Conservation (phyloP, 2,329 filamentous ascomycete genomes). For the Raffaelea ambrosiae region DNA sequence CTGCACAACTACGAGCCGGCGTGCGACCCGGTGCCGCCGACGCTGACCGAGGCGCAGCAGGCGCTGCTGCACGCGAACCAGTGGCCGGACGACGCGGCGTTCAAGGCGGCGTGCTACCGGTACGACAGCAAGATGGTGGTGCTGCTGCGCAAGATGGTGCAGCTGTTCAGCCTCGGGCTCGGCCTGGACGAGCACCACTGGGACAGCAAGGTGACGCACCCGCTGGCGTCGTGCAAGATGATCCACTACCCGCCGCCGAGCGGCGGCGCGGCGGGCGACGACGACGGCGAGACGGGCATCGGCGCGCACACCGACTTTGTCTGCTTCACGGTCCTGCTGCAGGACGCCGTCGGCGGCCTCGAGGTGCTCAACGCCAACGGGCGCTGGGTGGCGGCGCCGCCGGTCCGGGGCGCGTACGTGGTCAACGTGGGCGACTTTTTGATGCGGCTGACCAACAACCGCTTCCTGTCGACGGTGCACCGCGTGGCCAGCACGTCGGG, state of each 20-base stretch:
- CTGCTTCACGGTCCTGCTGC: slow-evolving; percentile 7
- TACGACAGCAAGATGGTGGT: slow-evolving; percentile 7
- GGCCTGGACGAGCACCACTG: slow-evolving; percentile 8
- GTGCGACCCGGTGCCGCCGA: slow-evolving; percentile 6
- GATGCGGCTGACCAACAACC: slow-evolving; percentile 6
- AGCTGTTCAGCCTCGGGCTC: slow-evolving; percentile 6
- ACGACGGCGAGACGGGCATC: slow-evolving; percentile 6
- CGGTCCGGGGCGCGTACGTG: slow-evolving; percentile 3
- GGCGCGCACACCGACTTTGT: slow-evolving; percentile 9
- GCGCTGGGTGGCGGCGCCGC: slow-evolving; percentile 1
- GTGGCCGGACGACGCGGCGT: slow-evolving; percentile 1
- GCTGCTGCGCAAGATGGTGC: slow-evolving; percentile 8
- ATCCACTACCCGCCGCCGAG: slow-evolving; percentile 6
- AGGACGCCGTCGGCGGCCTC: slow-evolving; percentile 7
- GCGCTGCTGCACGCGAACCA: slow-evolving; percentile 4
- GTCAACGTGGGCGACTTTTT: slow-evolving; percentile 8
- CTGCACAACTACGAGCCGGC: slow-evolving; percentile 10
- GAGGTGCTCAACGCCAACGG: slow-evolving; percentile 7
- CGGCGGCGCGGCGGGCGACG: slow-evolving; percentile 1
- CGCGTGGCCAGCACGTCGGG: slow-evolving; percentile 5
- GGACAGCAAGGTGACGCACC: slow-evolving; percentile 6
- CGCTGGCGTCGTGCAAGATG: slow-evolving; percentile 8
- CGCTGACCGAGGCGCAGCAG: slow-evolving; percentile 6
- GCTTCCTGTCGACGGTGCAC: slow-evolving; percentile 8
- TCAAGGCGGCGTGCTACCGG: slow-evolving; percentile 2